Conservation (phyloP, 768 basidiomycete species). For the Hericium erinaceus region DNA sequence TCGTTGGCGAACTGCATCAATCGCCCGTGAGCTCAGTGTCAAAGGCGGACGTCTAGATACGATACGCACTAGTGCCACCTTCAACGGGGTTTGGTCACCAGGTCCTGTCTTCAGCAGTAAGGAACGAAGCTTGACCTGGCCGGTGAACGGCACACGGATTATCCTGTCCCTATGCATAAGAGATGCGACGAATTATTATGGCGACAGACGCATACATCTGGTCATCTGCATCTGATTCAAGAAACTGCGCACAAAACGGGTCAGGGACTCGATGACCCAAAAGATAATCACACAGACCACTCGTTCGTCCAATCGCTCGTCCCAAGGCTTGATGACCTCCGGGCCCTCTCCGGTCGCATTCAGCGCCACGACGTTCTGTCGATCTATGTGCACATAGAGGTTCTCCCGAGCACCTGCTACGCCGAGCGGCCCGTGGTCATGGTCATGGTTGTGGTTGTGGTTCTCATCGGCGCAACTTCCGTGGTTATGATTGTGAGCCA, state of each 20-base stretch:
- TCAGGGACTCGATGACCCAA: not conserved
- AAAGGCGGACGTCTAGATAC: not conserved
- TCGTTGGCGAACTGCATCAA: constrained; percentile 59
- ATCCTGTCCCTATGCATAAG: constrained; percentile 38
- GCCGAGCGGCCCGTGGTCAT: constrained; percentile 41
- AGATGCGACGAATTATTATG: not conserved
- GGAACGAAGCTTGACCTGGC: constrained; percentile 75
- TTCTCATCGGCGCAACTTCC: constrained; percentile 50
- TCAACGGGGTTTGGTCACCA: constrained; percentile 63
- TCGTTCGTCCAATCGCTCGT: constrained; percentile 61
- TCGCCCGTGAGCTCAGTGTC: not conserved
- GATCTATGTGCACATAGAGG: constrained; percentile 69
- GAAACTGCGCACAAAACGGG: constrained; percentile 36
- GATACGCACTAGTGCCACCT: constrained; percentile 54
- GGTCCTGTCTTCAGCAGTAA: constrained; percentile 83
- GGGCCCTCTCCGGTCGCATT: constrained; percentile 49
- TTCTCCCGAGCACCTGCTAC: constrained; percentile 54
- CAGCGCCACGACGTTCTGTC: constrained; percentile 69
- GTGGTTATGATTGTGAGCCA: constrained; percentile 47
- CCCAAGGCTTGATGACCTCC: constrained; percentile 81
- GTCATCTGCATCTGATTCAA: constrained; percentile 89
- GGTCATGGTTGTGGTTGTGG: constrained; percentile 40
- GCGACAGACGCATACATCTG: constrained; percentile 48
- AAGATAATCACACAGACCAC: constrained; percentile 33
- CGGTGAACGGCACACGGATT: constrained; percentile 79